Evolutionary conservation across 192 early-diverging fungal species (phyloP), one percentile per base, ranked within the genome.

Genomic region (Geranomyces michiganensis): DNA sequence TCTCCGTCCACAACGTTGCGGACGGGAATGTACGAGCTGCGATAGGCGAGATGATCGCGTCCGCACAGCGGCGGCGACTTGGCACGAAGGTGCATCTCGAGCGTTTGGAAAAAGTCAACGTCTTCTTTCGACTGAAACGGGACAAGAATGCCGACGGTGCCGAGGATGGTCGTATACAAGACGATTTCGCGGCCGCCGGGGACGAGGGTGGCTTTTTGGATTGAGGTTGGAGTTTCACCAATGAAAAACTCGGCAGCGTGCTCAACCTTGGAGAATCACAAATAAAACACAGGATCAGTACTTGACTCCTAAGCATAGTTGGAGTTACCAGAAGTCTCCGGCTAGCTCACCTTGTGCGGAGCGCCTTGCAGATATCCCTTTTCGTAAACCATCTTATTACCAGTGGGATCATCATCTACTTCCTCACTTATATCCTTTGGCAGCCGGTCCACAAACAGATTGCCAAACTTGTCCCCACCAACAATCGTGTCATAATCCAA

Each of bases 381-480:
- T 62, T 94, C 95, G 66, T 86, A 90, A 32, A 92, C 79, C 26
- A 95, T 81, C 55, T 91, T 88, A 62, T 89, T 90, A 2, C 93
- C 94, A 5, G 93, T 90, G 6, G 92, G 89, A 72, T 97, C 96
- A 30, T 93, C 90, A 58, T 96, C 95, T 48, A 97, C 78, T 62
- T 91, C 88, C 56, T 89, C 79, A 24, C 84, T 84, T 0, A 88
- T 83, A 8, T 85, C 79, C 26, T 81, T 64, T 1, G 93, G 86
- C 66, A 93, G 75, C 24, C 97, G 85, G 59, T 89, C 70, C 13
- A 93, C 88, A 61, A 90, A 90, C 24, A 99, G 79, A 68, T 96
- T 96, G 33, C 97, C 97, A 89, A 99, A 99, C 78, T 96, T 95
- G 86, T 99, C 97, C 21, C 92, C 96, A 19, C 88, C 91, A 6